phyloP scores from a whole-genome alignment of 2,329 filamentous ascomycete species.

The Fusarium pseudocircinatum region DNA sequence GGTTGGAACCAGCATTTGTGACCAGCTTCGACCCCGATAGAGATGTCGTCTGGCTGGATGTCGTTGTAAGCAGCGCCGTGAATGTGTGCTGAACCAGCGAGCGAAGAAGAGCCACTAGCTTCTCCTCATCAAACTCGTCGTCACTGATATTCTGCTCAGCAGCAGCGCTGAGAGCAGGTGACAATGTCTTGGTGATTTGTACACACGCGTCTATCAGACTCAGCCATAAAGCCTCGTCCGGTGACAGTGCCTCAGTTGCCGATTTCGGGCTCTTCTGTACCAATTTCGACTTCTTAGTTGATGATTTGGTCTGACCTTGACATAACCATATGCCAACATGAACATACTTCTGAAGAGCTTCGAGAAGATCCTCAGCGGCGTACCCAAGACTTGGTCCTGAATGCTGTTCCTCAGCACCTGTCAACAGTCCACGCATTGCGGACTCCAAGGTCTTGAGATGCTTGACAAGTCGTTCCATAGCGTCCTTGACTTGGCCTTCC shows the following conservation, averaged over 20 bases:
- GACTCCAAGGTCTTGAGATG: conserved; percentile 84
- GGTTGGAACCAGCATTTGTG: conserved; percentile 60
- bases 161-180: conserved; percentile 59
- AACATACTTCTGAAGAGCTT: conserved; percentile 85
- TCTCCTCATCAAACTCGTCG: conserved; percentile 62
- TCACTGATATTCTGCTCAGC: conserved; percentile 40
- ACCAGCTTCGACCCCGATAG: conserved; percentile 48
- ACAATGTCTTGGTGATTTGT: conserved; percentile 71
- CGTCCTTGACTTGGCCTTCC: conserved; percentile 83
- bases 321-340: conserved; percentile 97
- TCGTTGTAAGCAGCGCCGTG: conserved; percentile 82
- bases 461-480: conserved; percentile 84
- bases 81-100: conserved; percentile 90
- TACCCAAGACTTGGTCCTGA: conserved; percentile 62
- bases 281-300: conserved; percentile 54
- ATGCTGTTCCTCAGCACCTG: conserved; percentile 67
- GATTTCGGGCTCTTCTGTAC: conserved; percentile 62
- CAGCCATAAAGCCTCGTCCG: conserved; percentile 68
- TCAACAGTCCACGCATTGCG: conserved; percentile 77
- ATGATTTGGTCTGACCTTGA: conserved; percentile 79
- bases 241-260: conserved; percentile 56
- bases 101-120: conserved; percentile 74
- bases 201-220: conserved; percentile 69
- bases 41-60: conserved; percentile 61
- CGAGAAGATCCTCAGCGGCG: conserved; percentile 77